These are phyloP conservation scores for Sporobolomyces pararoseus DNA, from an alignment of 768 basidiomycete genomes.

Conservation along the genomic window DNA sequence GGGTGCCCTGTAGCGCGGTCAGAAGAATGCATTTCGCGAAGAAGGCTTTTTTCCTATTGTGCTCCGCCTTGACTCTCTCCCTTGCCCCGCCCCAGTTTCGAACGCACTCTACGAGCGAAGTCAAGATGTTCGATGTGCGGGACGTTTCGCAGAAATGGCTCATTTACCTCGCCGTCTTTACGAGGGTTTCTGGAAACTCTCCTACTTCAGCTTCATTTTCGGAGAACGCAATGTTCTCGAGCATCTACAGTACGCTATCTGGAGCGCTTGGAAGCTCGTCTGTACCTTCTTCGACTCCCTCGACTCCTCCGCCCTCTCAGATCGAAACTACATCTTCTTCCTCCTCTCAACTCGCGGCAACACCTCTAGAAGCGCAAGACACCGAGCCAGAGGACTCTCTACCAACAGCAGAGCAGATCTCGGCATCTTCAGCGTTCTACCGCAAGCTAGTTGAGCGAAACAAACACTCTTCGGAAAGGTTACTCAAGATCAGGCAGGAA, in stretches of 20 bases:
- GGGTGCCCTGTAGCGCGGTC: no score
- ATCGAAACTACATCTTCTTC: neutral
- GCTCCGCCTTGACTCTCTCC: no score
- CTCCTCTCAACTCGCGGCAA: neutral
- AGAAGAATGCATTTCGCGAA: no score
- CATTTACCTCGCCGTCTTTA: no score
- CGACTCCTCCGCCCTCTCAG: neutral
- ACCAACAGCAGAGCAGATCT: neutral
- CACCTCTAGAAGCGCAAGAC: neutral
- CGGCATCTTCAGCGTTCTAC: slow-evolving; percentile 12
- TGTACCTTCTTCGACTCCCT: slow-evolving; percentile 6
- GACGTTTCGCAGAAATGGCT: no score
- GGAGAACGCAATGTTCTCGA: slow-evolving; percentile 18
- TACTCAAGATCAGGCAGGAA: slow-evolving; percentile 4
- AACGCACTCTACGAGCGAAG: no score
- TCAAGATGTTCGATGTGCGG: no score
- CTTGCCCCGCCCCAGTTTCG: no score
- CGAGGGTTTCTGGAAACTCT: no score
- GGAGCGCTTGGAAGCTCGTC: neutral
- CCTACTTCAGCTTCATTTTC: no score
- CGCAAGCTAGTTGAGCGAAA: slow-evolving; percentile 2
- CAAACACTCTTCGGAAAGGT: slow-evolving; percentile 2
- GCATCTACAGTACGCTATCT: neutral
- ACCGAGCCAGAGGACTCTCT: no score
- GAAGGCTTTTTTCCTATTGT: no score